Base-by-base conservation (phyloP, 2,329 filamentous ascomycete genomes). In the Thielaviopsis punctulata region DNA sequence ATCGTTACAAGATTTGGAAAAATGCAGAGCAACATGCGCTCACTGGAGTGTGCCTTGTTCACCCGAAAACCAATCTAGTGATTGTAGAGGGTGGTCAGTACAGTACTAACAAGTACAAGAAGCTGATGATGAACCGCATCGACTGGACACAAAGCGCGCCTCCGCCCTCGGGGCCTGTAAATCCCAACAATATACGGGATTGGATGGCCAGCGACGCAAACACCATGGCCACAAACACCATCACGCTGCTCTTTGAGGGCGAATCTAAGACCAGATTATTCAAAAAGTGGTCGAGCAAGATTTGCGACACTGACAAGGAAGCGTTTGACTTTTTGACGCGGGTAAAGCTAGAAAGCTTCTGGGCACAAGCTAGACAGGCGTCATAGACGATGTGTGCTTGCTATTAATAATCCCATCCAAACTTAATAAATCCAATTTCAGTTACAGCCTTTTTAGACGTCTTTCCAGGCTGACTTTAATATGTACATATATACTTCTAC, bases 291-390 rank as follows among this genome's bases (percentile, higher is more conserved):
- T 76, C 84, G 2, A 88, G 82, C 57, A 84, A 86, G 63, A 80
- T 92, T n/a, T 95, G 88, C 65, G 92, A 96, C 67, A 90, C 86
- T 2, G 92, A 98, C 64, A 77, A 81, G 10, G 85, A 93, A 62
- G 92, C 90, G 4, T 83, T 86, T 63, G 87, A 95, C 59, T 74
- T 82, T 21, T 67, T 98, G 56, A 69, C 79, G 12, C 77, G 87
- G 59, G 79, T 80, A 5, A 95, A 94, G 71, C 85, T 96, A 76
- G 90, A 96, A 60, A 94, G 84, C 60, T 90, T 98, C 62, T 98
- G 92, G 92, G 52, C 45, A 8, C 48, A 50, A 23, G 53, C 53
- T 24, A 44, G 50, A 36, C 53, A 55, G 25, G 9, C 44, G 33
- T 47, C n/a, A 44, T 24, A 22, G 15, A 43, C n/a, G 33, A 27